Conservation (phyloP, 116 monocot species). For the Dioscorea cayenensis region DNA sequence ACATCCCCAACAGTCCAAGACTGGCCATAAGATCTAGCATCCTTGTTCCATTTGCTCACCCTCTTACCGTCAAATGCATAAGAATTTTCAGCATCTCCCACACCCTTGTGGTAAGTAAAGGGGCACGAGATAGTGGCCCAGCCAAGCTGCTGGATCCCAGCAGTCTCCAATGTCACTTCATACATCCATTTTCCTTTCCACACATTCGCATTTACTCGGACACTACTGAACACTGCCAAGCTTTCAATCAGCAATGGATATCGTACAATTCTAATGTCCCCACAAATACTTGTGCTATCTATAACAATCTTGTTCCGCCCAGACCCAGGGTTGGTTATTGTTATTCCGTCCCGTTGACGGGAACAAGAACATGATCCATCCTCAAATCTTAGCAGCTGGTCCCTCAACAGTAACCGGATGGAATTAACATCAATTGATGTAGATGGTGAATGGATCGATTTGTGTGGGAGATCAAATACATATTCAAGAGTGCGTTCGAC, state of each 20-base stretch:
- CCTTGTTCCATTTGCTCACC: constrained; percentile 89
- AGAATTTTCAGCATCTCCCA: constrained; percentile 89
- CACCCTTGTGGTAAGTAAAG: constrained; percentile 87
- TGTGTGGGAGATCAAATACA: constrained; percentile 79
- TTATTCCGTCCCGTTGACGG: constrained; percentile 25
- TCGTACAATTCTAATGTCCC: constrained; percentile 46
- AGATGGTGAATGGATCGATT: constrained; percentile 32
- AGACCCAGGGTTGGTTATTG: constrained; percentile 15
- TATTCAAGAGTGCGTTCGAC: constrained; percentile 73
- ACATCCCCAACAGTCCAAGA: constrained; percentile 92
- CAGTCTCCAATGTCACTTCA: constrained; percentile 84
- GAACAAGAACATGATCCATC: not conserved
- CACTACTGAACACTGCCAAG: constrained; percentile 78
- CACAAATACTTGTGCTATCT: constrained; percentile 61
- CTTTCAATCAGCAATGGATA: constrained; percentile 69
- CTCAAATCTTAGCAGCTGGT: constrained; percentile 17
- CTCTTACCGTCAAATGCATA: constrained; percentile 95
- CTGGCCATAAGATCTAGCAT: constrained; percentile 64
- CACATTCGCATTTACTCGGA: constrained; percentile 58
- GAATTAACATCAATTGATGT: constrained; percentile 37
- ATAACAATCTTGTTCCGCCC: constrained; percentile 29
- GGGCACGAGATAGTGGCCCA: constrained; percentile 76
- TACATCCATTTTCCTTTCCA: constrained; percentile 98
- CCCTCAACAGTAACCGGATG: constrained; percentile 33
- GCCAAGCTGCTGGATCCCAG: constrained; percentile 91